A percentile compares a stretch with the other conserved stretches of the same genome.
Evolutionary conservation across 2,329 filamentous ascomycete genomes (phyloP).

Genomic region (Stachybotrys chlorohalonatus): DNA sequence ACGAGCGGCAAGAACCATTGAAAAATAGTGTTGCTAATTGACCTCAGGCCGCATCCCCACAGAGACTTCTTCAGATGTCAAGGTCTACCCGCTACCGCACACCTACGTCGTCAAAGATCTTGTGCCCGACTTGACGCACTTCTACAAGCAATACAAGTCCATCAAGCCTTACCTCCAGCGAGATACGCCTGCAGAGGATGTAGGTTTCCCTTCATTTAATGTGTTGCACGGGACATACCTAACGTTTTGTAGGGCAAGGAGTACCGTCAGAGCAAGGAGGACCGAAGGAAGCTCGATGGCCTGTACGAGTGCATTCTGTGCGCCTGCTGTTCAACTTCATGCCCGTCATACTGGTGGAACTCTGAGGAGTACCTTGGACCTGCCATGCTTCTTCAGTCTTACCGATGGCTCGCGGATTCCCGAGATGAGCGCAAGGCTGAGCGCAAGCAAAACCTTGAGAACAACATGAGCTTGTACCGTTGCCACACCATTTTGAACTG

Average conservation of each 20-base stretch:
- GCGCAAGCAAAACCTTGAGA: slow-evolving; percentile 87
- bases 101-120: slow-evolving; percentile 99
- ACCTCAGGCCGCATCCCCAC: slow-evolving; percentile 78
- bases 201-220: slow-evolving; percentile 37
- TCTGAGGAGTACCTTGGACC: slow-evolving; percentile 96
- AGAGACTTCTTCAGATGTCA: slow-evolving; percentile 70
- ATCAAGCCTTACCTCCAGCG: slow-evolving; percentile 98
- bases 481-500: slow-evolving; percentile 99
- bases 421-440: slow-evolving; percentile 83
- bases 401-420: slow-evolving; percentile 93
- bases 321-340: slow-evolving; percentile 97
- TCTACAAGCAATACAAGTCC: slow-evolving; percentile 99
- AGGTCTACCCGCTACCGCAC: slow-evolving; percentile 96
- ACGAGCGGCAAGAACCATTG: neutral
- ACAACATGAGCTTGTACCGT: slow-evolving; percentile 97
- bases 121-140: slow-evolving; percentile 93
- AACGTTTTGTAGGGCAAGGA: slow-evolving; percentile 63
- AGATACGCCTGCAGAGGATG: slow-evolving; percentile 73
- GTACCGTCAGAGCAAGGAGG: slow-evolving; percentile 80
- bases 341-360: slow-evolving; percentile 99
- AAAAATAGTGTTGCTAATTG: slow-evolving; percentile 14
- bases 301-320: slow-evolving; percentile 99
- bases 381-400: slow-evolving; percentile 92
- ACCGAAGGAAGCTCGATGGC: slow-evolving; percentile 94
- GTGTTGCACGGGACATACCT: neutral